Base-by-base conservation (phyloP, 805 yeast genomes). In the Pichia kluyveri region DNA sequence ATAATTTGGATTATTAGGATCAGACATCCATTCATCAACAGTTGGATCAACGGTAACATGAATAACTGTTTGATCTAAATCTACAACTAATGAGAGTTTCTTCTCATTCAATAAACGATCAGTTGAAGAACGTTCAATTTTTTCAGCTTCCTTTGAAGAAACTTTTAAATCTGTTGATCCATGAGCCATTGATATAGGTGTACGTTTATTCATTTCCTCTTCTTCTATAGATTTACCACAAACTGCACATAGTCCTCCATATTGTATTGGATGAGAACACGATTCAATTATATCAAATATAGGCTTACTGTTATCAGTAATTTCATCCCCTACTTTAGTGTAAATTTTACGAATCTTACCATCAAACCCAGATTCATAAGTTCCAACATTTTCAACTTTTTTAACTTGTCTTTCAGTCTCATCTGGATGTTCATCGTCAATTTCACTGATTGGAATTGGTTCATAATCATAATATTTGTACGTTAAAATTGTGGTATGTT, bases 1-100 rank as follows among this genome's bases (percentile, higher is more conserved):
- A 60, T 86, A 85, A 60, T 93, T 89, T 8, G 97, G 96, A 56
- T 87, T 86, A 6, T 72, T 64, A 4, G 88, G 83, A 59, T 93
- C 97, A 44, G 75, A 73, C 74, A 86, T 89, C 99, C 99, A 93
- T 60, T 87, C 96, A 0, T 93, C 93, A 31, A 93, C 95, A 0
- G 96, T 89, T 0, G 97, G 97, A 62, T 93, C 99, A 17, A 91
- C 97, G 6, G 97, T 91, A 40, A 97, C 96, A 60, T 93, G 99
- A 32, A 93, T 91, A 6, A 93, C 95, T 0, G 99, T 93, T 64
- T 93, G 99, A 68, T 93, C 99, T 53, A 93, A 73, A 71, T 93
- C 99, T 6, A 93, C 99, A 30, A 93, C 98, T 48, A 93, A 71
- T 31, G 93, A 89, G 52, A 93, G 71, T 62, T 86, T 87, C 50